Percentiles rank a stretch among this genome's conserved stretches.
phyloP scores from a whole-genome alignment of 2,329 filamentous ascomycete genomes.

The Lasiodiplodia sp. region DNA sequence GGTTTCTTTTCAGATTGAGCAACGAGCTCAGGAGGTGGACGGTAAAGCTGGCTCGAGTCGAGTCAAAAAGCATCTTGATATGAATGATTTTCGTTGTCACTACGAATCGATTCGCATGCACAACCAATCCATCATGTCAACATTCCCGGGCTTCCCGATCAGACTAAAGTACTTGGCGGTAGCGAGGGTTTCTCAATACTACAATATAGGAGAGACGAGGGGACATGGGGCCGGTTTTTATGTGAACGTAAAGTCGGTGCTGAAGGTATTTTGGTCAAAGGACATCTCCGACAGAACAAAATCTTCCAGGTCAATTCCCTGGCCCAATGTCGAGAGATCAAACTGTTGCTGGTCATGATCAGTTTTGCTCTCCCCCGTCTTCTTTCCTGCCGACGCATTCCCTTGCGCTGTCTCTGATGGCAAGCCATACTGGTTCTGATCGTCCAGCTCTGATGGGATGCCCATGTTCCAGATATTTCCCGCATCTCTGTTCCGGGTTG shows the following conservation, averaged over 20 bases:
- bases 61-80: too few species aligned
- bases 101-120: too few species aligned
- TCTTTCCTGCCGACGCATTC: background rate
- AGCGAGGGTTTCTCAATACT: too few species aligned
- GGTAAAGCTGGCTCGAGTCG: too few species aligned
- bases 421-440: background rate
- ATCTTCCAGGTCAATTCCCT: background rate
- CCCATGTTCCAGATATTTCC: slow-evolving; percentile 6
- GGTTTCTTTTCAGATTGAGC: too few species aligned
- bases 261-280: background rate
- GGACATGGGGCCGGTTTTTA: background rate
- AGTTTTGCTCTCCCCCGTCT: background rate
- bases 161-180: too few species aligned
- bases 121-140: too few species aligned
- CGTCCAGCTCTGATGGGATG: slow-evolving; percentile 1
- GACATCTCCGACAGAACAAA: background rate
- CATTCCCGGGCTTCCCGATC: too few species aligned
- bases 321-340: background rate
- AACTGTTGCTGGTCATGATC: background rate
- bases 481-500: background rate
- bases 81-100: too few species aligned
- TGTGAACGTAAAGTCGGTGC: background rate
- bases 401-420: background rate
- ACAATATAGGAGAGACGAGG: too few species aligned
- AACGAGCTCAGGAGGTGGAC: too few species aligned